Conservation (phyloP, 176 grass and related monocot species). For the Oryza coarctata region DNA sequence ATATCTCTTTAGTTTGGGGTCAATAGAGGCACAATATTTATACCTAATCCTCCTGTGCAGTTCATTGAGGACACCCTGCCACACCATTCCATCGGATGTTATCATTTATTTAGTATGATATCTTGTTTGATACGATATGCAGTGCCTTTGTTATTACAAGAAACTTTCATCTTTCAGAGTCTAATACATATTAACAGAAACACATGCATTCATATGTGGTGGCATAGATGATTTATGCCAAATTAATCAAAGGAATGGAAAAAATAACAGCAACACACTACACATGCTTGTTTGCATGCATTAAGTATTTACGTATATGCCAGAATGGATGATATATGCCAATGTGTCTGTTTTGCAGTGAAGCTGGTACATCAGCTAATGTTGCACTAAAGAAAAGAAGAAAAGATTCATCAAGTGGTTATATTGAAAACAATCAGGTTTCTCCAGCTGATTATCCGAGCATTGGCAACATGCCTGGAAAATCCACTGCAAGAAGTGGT, state of each 20-base stretch:
- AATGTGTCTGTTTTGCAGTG: slow-evolving; percentile 53
- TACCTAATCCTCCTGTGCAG: neutral
- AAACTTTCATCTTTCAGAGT: slow-evolving; percentile 6
- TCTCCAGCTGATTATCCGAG: slow-evolving; percentile 47
- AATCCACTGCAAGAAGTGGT: slow-evolving; percentile 50
- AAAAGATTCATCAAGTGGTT: slow-evolving; percentile 60
- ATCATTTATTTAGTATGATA: slow-evolving; percentile 37
- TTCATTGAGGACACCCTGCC: neutral
- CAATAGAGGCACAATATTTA: slow-evolving; percentile 16
- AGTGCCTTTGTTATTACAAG: neutral
- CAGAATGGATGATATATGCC: slow-evolving; percentile 25
- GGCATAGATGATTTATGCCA: slow-evolving; percentile 13
- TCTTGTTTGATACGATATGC: slow-evolving; percentile 8
- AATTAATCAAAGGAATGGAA: slow-evolving; percentile 11
- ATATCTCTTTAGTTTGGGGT: slow-evolving; percentile 34
- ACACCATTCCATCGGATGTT: neutral
- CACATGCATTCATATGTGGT: neutral
- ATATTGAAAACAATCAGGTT: slow-evolving; percentile 45
- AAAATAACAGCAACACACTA: neutral
- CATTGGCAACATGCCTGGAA: slow-evolving; percentile 40
- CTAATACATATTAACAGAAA: neutral
- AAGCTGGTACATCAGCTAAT: slow-evolving; percentile 46
- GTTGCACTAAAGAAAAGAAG: slow-evolving; percentile 78
- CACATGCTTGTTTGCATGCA: neutral
- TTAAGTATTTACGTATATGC: slow-evolving; percentile 5